A percentile compares a stretch with the other conserved stretches of the same genome.
phyloP scores from a whole-genome alignment of 1,139 yeast genomes.

The Pichia sp. region DNA sequence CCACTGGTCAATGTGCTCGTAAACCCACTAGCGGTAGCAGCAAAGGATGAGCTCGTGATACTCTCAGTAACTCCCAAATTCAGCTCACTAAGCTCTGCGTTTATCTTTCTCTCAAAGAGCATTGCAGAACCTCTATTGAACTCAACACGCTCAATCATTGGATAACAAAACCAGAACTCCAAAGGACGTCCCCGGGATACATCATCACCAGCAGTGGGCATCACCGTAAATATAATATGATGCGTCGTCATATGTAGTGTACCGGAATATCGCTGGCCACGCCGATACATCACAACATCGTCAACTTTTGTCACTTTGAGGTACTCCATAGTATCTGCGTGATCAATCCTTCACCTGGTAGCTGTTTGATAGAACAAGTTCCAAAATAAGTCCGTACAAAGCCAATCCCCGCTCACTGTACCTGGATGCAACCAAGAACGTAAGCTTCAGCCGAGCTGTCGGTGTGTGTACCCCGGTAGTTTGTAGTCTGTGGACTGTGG shows the following conservation, averaged over 20 bases:
- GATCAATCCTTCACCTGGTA: too few species aligned
- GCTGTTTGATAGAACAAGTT: too few species aligned
- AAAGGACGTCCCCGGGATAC: slow-evolving; percentile 35
- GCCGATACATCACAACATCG: slow-evolving; percentile 59
- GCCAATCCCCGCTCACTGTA: too few species aligned
- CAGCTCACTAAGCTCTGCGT: not conserved
- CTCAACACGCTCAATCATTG: slow-evolving; percentile 65
- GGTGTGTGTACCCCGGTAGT: too few species aligned
- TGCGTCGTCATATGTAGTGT: slow-evolving; percentile 73
- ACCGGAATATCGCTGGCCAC: slow-evolving; percentile 63
- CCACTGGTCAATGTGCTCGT: slow-evolving; percentile 11
- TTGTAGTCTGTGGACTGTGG: too few species aligned
- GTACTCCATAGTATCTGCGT: slow-evolving; percentile 46
- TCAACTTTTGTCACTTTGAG: slow-evolving; percentile 56
- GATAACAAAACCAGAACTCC: slow-evolving; percentile 93
- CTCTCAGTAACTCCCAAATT: not conserved
- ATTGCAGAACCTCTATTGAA: slow-evolving; percentile 48
- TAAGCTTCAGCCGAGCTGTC: too few species aligned
- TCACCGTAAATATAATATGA: slow-evolving; percentile 68
- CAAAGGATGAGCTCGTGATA: slow-evolving; percentile 1
- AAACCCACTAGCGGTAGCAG: slow-evolving; percentile 7
- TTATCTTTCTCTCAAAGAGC: slow-evolving; percentile 14
- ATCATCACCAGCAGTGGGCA: slow-evolving; percentile 4
- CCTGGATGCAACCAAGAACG: too few species aligned
- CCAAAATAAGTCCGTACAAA: too few species aligned